These are phyloP conservation scores for Syncephalastrum contaminatum DNA, from an alignment of 371 early-diverging fungal species.

Conservation along the genomic window DNA sequence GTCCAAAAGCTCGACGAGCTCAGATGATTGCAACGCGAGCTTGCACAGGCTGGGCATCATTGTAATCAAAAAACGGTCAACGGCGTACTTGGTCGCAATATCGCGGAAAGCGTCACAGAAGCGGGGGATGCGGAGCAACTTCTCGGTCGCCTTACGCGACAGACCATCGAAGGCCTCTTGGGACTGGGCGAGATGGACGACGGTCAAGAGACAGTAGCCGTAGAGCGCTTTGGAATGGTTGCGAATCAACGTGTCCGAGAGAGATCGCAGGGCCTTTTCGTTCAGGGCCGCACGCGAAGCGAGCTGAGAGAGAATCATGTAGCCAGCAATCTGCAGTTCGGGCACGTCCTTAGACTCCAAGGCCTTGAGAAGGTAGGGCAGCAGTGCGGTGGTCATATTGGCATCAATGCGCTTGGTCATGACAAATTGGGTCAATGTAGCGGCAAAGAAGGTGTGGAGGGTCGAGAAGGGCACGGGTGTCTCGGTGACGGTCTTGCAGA, in stretches of 20 bases:
- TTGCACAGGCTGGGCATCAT: conserved; percentile 35
- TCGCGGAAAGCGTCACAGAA: conserved; percentile 38
- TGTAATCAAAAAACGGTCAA: conserved; percentile 50
- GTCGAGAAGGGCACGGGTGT: conserved; percentile 50
- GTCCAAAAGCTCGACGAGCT: conserved; percentile 38
- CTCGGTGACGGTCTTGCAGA: conserved; percentile 59
- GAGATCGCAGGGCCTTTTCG: conserved; percentile 43
- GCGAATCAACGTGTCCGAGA: conserved; percentile 46
- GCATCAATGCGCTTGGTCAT: conserved; percentile 49
- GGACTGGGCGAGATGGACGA: conserved; percentile 67
- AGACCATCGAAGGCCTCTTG: conserved; percentile 52
- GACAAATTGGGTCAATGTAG: conserved; percentile 61
- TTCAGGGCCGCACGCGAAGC: conserved; percentile 52
- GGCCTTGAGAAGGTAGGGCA: conserved; percentile 62
- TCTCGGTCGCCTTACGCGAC: conserved; percentile 41
- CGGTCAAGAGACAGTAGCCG: conserved; percentile 51
- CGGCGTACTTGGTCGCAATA: conserved; percentile 52
- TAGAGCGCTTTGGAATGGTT: conserved; percentile 30
- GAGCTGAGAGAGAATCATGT: conserved; percentile 71
- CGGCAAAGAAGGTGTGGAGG: conserved; percentile 67
- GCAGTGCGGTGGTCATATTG: conserved; percentile 43
- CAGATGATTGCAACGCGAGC: conserved; percentile 19
- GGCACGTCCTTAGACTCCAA: conserved; percentile 42
- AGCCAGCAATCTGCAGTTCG: conserved; percentile 60
- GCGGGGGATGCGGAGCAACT: conserved; percentile 26